A percentile compares a stretch with the other conserved stretches of the same genome.
Conservation (phyloP, 2,329 filamentous ascomycete genomes). For the Drechslerella stenobrocha region DNA sequence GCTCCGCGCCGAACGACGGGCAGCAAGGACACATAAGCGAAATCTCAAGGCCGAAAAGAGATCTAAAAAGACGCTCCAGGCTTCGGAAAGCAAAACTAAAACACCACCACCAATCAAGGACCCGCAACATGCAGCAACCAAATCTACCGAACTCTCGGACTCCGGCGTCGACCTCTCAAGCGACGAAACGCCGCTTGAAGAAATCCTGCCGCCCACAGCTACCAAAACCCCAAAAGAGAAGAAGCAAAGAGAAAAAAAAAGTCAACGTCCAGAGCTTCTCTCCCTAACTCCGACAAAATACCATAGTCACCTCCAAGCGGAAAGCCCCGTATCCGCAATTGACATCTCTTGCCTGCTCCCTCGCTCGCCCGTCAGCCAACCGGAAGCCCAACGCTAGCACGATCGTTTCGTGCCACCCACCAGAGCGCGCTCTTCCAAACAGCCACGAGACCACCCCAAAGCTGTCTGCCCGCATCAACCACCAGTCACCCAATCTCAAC, state of each 20-base stretch:
- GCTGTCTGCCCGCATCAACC: too few relatives aligned
- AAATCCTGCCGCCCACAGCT: not conserved
- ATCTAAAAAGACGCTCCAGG: constrained; percentile 3
- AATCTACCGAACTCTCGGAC: constrained; percentile 17
- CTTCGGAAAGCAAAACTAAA: not conserved
- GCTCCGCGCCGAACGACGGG: constrained; percentile 22
- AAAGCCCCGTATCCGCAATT: too few relatives aligned
- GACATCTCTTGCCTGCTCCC: too few relatives aligned
- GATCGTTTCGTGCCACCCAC: too few relatives aligned
- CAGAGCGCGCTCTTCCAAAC: too few relatives aligned
- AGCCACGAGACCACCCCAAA: too few relatives aligned
- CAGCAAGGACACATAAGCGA: constrained; percentile 20
- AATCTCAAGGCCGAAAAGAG: constrained; percentile 24
- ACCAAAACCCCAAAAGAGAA: constrained; percentile 7
- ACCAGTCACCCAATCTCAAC: too few relatives aligned
- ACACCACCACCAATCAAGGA: not conserved
- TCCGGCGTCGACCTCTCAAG: constrained; percentile 44
- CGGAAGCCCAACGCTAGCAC: too few relatives aligned
- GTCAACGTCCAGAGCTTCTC: too few relatives aligned
- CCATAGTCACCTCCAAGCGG: too few relatives aligned
- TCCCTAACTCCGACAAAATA: too few relatives aligned
- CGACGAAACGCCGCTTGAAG: constrained; percentile 28
- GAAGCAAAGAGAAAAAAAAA: not conserved
- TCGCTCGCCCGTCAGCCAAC: too few relatives aligned
- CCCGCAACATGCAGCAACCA: not conserved